Conservation (phyloP, 164 flowering plant species). For the Vitis vinifera region ASM3070453v1 NC_081822.1:280001-280500, state of each 20-base stretch:
- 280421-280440: background rate
- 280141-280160: no score
- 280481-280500: background rate
- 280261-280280: no score
- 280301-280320: background rate
- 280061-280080: background rate
- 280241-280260: no score
- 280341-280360: no score
- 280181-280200: background rate
- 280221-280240: background rate
- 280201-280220: background rate
- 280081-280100: background rate
- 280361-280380: background rate
- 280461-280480: background rate
- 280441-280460: background rate
- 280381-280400: background rate
- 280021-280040: slow-evolving; percentile 73
- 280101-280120: background rate
- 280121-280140: no score
- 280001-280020: slow-evolving; percentile 44
- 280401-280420: background rate
- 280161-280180: no score
- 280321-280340: no score
- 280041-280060: slow-evolving; percentile 63
- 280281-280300: background rate